Base-by-base conservation (phyloP, 1,284 basidiomycete genomes). In the Ceratobasidium sp. region DNA sequence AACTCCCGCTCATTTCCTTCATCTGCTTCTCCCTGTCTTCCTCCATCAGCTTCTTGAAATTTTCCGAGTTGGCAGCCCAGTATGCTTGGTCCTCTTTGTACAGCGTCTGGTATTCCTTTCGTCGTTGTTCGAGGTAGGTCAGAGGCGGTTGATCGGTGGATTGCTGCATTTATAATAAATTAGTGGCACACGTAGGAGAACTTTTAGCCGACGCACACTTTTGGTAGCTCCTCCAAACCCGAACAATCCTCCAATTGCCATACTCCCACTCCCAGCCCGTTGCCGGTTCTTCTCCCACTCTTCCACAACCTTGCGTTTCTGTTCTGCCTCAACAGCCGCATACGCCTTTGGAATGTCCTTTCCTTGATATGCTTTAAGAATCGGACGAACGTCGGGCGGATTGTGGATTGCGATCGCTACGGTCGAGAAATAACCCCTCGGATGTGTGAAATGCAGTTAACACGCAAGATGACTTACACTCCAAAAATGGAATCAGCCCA, bases 401-500 rank as follows among this genome's bases (percentile, higher is more conserved):
- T 89, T 90, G 83, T 93, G 95, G 77, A 96, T 95, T 0, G 89
- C 94, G 75, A 96, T 92, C 6, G 94, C 95, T 96, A 78, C n/a
- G 59, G 14, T 39, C 53, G 24, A 27, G 31, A 62, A 39, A 22
- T 43, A 56, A 34, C 41, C 13, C 11, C 2, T 48, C 24, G 41
- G 27, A 48, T 29, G 4, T 7, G 9, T 27, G 11, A 48, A 7
- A 19, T n/a, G 11, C 24, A 31, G 29, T 41, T 54, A 41, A 56
- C 76, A 59, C 24, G 66, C 27, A 68, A 24, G 43, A 31, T 13
- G 27, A 85, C 91, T 63, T 81, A 95, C 95, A 95, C 85, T 99
- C 97, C 8, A 99, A 88, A 90, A 98, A 98, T 0, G 97, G 96
- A 77, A 99, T 95, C 84, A 98, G 87, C 13, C 91, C 92, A 13